Percentiles rank a stretch among this genome's conserved stretches.
phyloP scores from a whole-genome alignment of 148 eudicot genomes.

The Salicornia ramosissima region DNA sequence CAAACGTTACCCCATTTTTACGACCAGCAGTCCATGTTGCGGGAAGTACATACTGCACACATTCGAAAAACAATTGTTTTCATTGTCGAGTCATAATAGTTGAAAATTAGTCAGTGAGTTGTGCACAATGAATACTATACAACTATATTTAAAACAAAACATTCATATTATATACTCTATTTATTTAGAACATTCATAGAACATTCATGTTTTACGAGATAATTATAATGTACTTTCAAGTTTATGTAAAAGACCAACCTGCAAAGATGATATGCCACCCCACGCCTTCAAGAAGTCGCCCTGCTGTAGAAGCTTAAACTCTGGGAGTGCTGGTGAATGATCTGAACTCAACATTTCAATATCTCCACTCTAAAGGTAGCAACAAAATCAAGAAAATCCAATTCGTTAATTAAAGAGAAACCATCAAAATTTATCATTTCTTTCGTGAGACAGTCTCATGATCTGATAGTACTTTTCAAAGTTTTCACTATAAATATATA shows the following conservation, averaged over 20 bases:
- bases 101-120: too few relatives aligned
- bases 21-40: slow-evolving; percentile 88
- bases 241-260: slow-evolving; percentile 43
- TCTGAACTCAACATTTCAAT: slow-evolving; percentile 97
- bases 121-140: too few relatives aligned
- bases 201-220: too few relatives aligned
- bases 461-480: too few relatives aligned
- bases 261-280: slow-evolving; percentile 98
- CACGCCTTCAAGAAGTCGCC: slow-evolving; percentile 95
- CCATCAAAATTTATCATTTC: not conserved
- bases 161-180: too few relatives aligned
- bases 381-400: slow-evolving; percentile 10
- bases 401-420: not conserved
- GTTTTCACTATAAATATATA: too few relatives aligned
- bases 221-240: not conserved
- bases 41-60: slow-evolving; percentile 79
- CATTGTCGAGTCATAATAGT: too few relatives aligned
- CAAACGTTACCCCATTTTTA: slow-evolving; percentile 66
- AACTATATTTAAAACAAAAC: too few relatives aligned
- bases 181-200: too few relatives aligned
- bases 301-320: slow-evolving; percentile 62
- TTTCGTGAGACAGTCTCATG: too few relatives aligned
- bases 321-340: slow-evolving; percentile 82
- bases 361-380: slow-evolving; percentile 58
- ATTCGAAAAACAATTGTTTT: not conserved